Base-by-base conservation (phyloP, 371 early-diverging fungal genomes). In the Lichtheimia corymbifera region DNA sequence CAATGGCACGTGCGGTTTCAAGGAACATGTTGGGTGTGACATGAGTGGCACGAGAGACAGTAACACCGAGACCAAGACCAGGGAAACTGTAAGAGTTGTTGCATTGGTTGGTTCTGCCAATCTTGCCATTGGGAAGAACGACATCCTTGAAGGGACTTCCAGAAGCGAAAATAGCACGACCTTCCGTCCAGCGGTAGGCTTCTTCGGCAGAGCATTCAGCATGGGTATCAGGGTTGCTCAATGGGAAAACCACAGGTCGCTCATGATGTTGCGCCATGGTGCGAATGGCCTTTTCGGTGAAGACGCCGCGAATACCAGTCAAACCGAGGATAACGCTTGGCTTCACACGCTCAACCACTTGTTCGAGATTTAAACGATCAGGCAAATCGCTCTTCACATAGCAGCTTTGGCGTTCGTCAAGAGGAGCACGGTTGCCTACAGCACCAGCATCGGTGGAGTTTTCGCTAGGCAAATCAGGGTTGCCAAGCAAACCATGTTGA, bases 131-230 rank as follows among this genome's bases (percentile, higher is more conserved):
- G 53, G 70, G 67, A 9, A 77, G 57, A 4, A 41, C n/a, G 2
- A 80, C 80, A 66, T 83, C 82, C 56, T 73, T 61, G 68, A 86
- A 86, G 12, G 85, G 85, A 59, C 80, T 79, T 35, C 87, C 87
- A 15, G 84, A 82, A 30, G 87, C 87, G 70, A 84, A 86, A 49
- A 86, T 86, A 30, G 85, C 84, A 28, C 82, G 77, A 27, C 84
- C 83, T 14, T 85, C 80, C 0, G 87, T 82, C 84, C 84, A 84
- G 24, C 80, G 60, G 64, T 83, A 83, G 12, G 87, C 87, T 65
- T 85, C 65, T 69, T 84, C 84, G 28, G 84, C 83, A 55, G 86
- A 80, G 64, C 88, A 88, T 64, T 88, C 88, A 6, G 86, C 83
- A 59, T 79, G 84, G 24, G 74, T 83, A 49, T 83, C 85, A 44